These are phyloP conservation scores for Dendrobium officinale DNA, from an alignment of 106 monocot genomes.

Conservation along the genomic window DNA sequence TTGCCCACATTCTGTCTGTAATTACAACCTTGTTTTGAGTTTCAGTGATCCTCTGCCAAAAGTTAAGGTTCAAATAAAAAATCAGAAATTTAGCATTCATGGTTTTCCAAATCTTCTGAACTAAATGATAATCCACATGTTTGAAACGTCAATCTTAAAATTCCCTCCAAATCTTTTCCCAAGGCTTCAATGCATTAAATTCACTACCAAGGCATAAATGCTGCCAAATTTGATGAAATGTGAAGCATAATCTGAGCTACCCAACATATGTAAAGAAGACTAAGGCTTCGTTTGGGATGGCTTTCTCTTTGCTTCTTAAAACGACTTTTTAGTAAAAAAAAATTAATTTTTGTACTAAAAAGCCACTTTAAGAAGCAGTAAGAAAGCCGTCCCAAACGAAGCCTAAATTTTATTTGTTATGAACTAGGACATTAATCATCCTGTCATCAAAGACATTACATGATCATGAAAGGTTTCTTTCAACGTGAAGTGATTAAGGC, in stretches of 20 bases:
- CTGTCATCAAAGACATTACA: background rate
- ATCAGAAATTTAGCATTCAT: background rate
- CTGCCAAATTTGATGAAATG: too few species aligned
- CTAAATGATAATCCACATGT: background rate
- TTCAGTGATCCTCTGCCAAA: slow-evolving; percentile 49
- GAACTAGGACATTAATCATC: background rate
- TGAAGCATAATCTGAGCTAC: too few species aligned
- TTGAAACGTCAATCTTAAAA: background rate
- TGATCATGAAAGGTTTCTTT: background rate
- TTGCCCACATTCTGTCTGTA: slow-evolving; percentile 74
- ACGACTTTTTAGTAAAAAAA: too few species aligned
- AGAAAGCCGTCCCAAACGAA: too few species aligned
- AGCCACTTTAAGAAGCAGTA: too few species aligned
- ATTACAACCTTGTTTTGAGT: slow-evolving; percentile 58
- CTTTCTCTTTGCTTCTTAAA: too few species aligned
- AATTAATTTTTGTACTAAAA: too few species aligned
- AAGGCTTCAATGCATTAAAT: too few species aligned
- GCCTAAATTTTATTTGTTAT: background rate
- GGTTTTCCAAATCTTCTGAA: background rate
- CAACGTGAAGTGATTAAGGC: background rate
- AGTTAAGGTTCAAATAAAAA: background rate
- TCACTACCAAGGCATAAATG: too few species aligned
- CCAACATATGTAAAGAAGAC: too few species aligned
- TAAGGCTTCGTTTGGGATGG: background rate
- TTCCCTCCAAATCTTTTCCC: too few species aligned